phyloP scores from a whole-genome alignment of 2,329 filamentous ascomycete genomes.

The Madurella fahalii region DNA sequence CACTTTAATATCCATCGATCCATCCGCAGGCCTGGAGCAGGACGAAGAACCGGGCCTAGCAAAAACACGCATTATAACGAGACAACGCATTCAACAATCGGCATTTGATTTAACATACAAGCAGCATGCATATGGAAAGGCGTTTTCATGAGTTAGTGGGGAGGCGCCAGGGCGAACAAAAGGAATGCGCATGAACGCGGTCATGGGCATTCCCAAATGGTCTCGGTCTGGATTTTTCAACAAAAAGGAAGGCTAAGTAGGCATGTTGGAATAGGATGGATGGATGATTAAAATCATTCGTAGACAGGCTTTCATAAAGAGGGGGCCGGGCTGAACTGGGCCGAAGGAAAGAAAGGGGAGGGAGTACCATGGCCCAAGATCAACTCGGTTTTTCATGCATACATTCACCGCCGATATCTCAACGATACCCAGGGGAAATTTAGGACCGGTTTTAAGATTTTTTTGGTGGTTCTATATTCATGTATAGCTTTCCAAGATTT shows the following conservation, averaged over 20 bases:
- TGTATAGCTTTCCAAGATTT: neutral
- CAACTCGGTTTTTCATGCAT: constrained; percentile 22
- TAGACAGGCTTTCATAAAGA: constrained; percentile 9
- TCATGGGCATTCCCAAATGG: constrained; percentile 6
- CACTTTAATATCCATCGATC: constrained; percentile 20
- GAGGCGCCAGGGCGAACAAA: constrained; percentile 7
- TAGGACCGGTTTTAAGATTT: constrained; percentile 14
- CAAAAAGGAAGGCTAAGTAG: constrained; percentile 23
- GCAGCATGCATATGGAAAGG: constrained; percentile 18
- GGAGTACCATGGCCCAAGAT: constrained; percentile 1
- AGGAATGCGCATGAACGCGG: constrained; percentile 2
- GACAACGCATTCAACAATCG: constrained; percentile 13
- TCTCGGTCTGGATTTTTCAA: constrained; percentile 28
- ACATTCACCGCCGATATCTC: constrained; percentile 31
- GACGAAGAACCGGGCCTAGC: constrained; percentile 7
- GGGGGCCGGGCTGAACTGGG: neutral
- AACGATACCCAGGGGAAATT: constrained; percentile 34
- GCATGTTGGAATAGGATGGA: constrained; percentile 13
- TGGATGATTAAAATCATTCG: constrained; percentile 12
- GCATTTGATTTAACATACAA: constrained; percentile 19
- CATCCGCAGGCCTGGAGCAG: constrained; percentile 17
- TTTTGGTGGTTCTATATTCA: constrained; percentile 10
- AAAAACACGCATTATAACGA: constrained; percentile 13
- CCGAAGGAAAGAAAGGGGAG: constrained; percentile 3
- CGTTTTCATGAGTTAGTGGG: constrained; percentile 12